Evolutionary conservation across 2,329 filamentous ascomycete species (phyloP).

Genomic region (Fusarium robinianum): DNA sequence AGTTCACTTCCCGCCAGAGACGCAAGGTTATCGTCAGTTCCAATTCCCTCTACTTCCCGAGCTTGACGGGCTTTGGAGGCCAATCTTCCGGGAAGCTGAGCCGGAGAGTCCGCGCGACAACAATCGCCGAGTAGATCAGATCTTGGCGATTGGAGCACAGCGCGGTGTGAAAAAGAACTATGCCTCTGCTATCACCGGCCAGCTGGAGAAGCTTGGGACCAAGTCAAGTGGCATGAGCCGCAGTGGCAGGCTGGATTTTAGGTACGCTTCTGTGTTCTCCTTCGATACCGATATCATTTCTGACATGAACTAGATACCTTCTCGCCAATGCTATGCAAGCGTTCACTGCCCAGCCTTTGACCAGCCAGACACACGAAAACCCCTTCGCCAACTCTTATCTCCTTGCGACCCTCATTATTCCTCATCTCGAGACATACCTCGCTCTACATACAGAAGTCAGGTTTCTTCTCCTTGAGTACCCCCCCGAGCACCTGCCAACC

Average conservation of each 20-base stretch:
- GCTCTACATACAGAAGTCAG: conserved; percentile 56
- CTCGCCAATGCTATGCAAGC: conserved; percentile 64
- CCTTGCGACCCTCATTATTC: conserved; percentile 62
- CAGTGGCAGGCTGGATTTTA: conserved; percentile 62
- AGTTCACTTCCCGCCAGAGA: conserved; percentile 54
- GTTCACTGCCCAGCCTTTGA: conserved; percentile 55
- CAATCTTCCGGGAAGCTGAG: conserved; percentile 51
- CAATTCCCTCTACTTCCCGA: conserved; percentile 54
- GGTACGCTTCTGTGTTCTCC: conserved; percentile 45
- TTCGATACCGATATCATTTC: neutral
- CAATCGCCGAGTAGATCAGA: conserved; percentile 56
- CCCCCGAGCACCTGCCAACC: conserved; percentile 59
- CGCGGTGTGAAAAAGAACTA: conserved; percentile 57
- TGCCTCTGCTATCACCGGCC: conserved; percentile 52
- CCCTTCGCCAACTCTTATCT: conserved; percentile 58
- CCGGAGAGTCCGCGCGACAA: conserved; percentile 37
- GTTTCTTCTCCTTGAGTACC: conserved; percentile 64
- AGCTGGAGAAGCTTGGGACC: conserved; percentile 59
- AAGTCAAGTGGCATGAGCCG: conserved; percentile 55
- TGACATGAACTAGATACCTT: conserved; percentile 53
- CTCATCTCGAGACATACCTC: conserved; percentile 64
- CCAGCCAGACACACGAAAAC: conserved; percentile 56
- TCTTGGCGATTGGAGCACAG: conserved; percentile 64
- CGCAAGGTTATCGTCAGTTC: conserved; percentile 53
- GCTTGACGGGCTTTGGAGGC: conserved; percentile 56